Percentiles rank a stretch among this genome's conserved stretches.
phyloP scores from a whole-genome alignment of 176 grass and related monocot genomes.

The Poa pratensis region DNA sequence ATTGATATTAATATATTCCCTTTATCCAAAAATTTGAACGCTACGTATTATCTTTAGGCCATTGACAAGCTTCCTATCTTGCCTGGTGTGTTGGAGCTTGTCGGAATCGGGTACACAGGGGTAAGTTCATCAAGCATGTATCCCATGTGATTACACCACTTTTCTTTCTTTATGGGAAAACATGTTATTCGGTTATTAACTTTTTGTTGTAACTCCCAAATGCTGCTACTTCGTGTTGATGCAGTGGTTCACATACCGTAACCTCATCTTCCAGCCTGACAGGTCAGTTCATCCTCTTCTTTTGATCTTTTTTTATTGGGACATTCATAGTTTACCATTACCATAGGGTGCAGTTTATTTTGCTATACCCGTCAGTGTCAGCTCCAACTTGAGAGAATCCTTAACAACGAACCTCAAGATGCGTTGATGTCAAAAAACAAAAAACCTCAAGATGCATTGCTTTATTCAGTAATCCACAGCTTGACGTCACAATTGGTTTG shows the following conservation, averaged over 20 bases:
- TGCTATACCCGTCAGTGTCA: neutral
- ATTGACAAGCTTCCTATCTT: conserved; percentile 89
- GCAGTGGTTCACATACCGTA: conserved; percentile 96
- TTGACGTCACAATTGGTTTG: neutral
- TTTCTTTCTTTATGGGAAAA: neutral
- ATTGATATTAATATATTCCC: no score
- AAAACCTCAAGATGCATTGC: neutral
- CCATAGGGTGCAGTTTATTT: neutral
- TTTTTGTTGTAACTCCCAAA: neutral
- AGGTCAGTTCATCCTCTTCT: conserved; percentile 52
- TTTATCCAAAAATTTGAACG: neutral
- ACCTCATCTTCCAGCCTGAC: conserved; percentile 88
- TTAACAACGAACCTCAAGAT: neutral
- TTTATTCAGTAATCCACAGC: neutral
- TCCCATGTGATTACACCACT: neutral
- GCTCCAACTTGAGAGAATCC: neutral
- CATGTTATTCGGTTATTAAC: neutral
- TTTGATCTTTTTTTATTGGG: neutral
- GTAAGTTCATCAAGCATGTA: conserved; percentile 41
- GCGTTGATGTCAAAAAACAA: no score
- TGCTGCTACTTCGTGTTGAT: conserved; percentile 43
- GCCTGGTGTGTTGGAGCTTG: conserved; percentile 82
- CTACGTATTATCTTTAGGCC: conserved; percentile 40
- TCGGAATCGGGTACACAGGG: conserved; percentile 88
- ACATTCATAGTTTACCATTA: neutral